Percentiles rank a stretch among this genome's conserved stretches.
phyloP scores from a whole-genome alignment of 495 filamentous ascomycete species.

The Xylaria cubensis region DNA sequence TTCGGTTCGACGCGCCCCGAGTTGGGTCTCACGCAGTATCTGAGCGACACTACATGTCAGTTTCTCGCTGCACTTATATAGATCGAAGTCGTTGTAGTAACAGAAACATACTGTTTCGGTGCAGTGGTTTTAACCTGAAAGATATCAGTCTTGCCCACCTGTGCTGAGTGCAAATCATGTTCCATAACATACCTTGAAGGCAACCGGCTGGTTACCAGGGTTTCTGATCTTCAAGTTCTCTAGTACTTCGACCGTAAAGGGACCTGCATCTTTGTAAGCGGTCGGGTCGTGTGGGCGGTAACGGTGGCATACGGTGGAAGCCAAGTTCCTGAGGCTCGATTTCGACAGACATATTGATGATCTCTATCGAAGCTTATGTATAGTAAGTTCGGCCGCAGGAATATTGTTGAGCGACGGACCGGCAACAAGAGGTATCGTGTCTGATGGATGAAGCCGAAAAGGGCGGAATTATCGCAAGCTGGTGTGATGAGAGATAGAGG shows the following conservation, averaged over 20 bases:
- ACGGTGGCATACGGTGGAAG: conserved; percentile 78
- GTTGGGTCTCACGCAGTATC: conserved; percentile 98
- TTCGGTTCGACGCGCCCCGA: conserved; percentile 92
- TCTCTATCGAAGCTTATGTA: conserved; percentile 19
- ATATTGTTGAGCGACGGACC: conserved; percentile 1
- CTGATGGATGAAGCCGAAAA: not conserved
- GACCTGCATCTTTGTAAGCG: conserved; percentile 64
- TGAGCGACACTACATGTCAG: conserved; percentile 44
- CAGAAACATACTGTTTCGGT: conserved; percentile 85
- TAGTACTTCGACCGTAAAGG: conserved; percentile 89
- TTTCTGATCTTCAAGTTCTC: conserved; percentile 84
- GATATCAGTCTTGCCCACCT: conserved; percentile 27
- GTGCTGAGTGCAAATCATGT: not conserved
- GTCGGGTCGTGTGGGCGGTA: conserved; percentile 12
- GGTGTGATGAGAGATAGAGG: conserved; percentile 1
- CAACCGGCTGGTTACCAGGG: conserved; percentile 76
- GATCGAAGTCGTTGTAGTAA: conserved; percentile 11
- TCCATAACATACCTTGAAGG: conserved; percentile 82
- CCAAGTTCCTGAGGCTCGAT: conserved; percentile 89
- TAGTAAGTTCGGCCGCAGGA: not conserved
- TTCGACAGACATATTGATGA: conserved; percentile 83
- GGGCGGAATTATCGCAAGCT: conserved; percentile 18
- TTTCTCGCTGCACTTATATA: conserved; percentile 31
- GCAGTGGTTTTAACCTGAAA: conserved; percentile 96
- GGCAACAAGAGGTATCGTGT: not conserved